Evolutionary conservation across 73 alveolate genomes (phyloP), one percentile per base, ranked within the genome.

Genomic region (Paramecium caudatum): DNA sequence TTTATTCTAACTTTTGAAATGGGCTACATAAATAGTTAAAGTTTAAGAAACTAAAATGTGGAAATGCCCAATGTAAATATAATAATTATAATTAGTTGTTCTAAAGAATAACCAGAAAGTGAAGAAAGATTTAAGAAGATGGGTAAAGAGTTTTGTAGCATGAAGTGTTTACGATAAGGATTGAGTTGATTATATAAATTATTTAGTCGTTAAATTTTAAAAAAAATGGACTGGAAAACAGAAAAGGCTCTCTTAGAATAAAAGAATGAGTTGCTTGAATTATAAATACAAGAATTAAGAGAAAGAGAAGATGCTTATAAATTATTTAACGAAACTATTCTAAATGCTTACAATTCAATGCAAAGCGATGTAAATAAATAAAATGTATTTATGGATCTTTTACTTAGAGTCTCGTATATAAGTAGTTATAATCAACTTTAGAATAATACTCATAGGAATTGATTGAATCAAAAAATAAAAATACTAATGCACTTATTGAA

Each of bases 201-300:
- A 55, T 27, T 1, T 50, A 50, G 78, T 50, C 78, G 78, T 50
- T 50, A 50, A 50, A 50, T 50, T 50, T 50, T 50, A 50, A 50
- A 50, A 8, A 50, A 25, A 63, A 63, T 63, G 78, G 83, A 65
- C 36, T 6, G 36, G 83, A 65, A 36, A 39, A 65, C 47, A 16
- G 61, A 65, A 65, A 65, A 65, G 83, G 83, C 83, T 36, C 17
- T 65, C 27, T 39, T 65, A 6, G 83, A 65, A 65, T 65, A 65
- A 39, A 23, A 65, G 55, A 65, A 65, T 65, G 50, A 65, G 33
- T 36, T 65, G 13, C 32, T 65, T 30, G 55, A 65, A 17, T 65
- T 65, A 32, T 65, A 65, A 27, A 16, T 65, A 33, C 17, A 33
- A 65, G 83, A 65, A 65, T 32, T 65, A 15, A 65, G 33, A 48